phyloP scores from a whole-genome alignment of 768 basidiomycete genomes.

The Pisolithus orientalis region DNA sequence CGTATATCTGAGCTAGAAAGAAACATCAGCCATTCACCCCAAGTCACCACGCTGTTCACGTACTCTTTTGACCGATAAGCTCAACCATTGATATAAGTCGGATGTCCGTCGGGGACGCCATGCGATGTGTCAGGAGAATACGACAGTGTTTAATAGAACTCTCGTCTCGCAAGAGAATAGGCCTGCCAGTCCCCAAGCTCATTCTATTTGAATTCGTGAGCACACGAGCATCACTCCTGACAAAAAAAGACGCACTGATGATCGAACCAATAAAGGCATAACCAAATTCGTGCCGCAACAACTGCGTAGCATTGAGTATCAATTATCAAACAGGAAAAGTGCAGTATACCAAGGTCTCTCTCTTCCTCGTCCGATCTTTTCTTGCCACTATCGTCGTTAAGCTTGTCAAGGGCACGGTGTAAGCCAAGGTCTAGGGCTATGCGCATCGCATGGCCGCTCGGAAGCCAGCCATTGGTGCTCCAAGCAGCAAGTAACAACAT shows the following conservation, averaged over 20 bases:
- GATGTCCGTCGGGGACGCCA: constrained; percentile 88
- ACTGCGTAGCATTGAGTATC: constrained; percentile 37
- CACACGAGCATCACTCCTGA: not conserved
- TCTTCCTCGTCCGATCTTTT: constrained; percentile 76
- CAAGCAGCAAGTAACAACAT: constrained; percentile 91
- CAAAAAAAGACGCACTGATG: constrained; percentile 61
- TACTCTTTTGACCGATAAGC: constrained; percentile 87
- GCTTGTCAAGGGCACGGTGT: constrained; percentile 86
- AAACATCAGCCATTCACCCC: constrained; percentile 2
- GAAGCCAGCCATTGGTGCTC: constrained; percentile 93
- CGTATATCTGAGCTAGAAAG: constrained; percentile 80
- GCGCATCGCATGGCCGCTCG: constrained; percentile 92
- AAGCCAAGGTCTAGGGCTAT: constrained; percentile 94
- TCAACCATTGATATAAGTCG: constrained; percentile 84
- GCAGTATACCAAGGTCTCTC: constrained; percentile 65
- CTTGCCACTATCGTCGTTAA: constrained; percentile 66
- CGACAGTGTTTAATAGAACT: constrained; percentile 82
- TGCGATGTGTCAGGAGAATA: constrained; percentile 71
- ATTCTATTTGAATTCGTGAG: constrained; percentile 44
- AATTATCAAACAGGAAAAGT: not conserved
- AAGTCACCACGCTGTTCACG: constrained; percentile 15
- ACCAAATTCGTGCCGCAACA: constrained; percentile 89
- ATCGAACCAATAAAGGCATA: constrained; percentile 94
- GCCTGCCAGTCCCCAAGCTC: constrained; percentile 88
- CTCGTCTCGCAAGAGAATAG: constrained; percentile 86